Evolutionary conservation across 2,329 filamentous ascomycete species (phyloP), one percentile per base, ranked within the genome.

Genomic region (Zasmidium cellare): DNA sequence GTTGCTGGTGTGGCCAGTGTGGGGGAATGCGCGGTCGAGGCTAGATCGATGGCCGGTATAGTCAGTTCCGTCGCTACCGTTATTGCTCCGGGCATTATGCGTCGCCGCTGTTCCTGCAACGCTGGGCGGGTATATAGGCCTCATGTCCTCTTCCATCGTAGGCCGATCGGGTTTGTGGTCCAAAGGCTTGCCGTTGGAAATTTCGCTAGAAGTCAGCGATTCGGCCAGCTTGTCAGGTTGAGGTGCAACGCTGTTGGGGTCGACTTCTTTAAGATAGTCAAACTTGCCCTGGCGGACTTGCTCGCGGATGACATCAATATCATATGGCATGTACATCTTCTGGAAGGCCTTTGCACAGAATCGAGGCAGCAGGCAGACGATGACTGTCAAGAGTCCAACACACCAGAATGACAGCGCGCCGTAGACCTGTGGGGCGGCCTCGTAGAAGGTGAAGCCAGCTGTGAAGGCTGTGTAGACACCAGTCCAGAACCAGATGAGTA

Each of bases 401-500:
- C 90, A 87, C 94, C 94, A 99, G 79, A 97, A 99, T 1, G 86
- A 86, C 46, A 93, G 80, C 60, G 91, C 82, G 24, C 85, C 85
- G 65, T 96, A 97, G 9, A 96, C 85, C 75, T 97, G 85, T 1
- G 83, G 76, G 3, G 86, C 93, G 2, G 90, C 84, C 63, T 88
- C 81, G 78, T 93, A 97, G 75, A 97, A 90, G 38, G 82, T 75
- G 67, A 78, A 82, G 48, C 84, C 83, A 1, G 75, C 74, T 20
- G 78, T 78, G 68, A 85, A 84, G 1, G 83, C 81, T 0, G 87
- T 87, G 77, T 96, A 99, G 38, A 96, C 83, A 25, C 92, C 94
- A 5, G 94, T 97, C 92, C 94, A 97, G 78, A 96, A 89, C 81
- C 92, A 99, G 70, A 97, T 85, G 68, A 97, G 84, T 25, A 97